Conservation (phyloP, 1,284 basidiomycete genomes). For the Cryptococcus jaspeensis region DNA sequence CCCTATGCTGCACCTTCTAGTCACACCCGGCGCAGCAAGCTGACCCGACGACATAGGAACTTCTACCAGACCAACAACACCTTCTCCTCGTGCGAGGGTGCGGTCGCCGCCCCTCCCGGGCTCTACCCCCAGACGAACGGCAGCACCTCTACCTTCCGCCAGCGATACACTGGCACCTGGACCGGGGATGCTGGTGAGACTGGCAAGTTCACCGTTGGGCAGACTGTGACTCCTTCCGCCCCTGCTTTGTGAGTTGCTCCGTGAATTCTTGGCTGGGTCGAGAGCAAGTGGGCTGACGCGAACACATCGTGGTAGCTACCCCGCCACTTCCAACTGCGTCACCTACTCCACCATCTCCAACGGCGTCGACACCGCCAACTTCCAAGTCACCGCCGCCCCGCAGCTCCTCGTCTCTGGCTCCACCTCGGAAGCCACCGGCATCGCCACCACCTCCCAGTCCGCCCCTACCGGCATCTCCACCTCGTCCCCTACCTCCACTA, state of each 20-base stretch:
- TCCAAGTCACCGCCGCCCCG: conserved; percentile 36
- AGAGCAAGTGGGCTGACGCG: not conserved
- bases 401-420: conserved; percentile 26
- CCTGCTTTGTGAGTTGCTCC: conserved; percentile 27
- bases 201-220: conserved; percentile 36
- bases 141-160: conserved; percentile 49
- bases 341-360: conserved; percentile 50
- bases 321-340: conserved; percentile 48
- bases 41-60: too few species aligned
- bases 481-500: conserved; percentile 8
- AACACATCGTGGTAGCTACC: conserved; percentile 23
- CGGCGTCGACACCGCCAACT: conserved; percentile 41
- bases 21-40: not conserved
- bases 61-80: conserved; percentile 43
- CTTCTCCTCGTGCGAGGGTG: conserved; percentile 52
- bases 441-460: conserved; percentile 28
- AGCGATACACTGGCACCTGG: conserved; percentile 51
- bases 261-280: too few species aligned
- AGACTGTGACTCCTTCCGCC: conserved; percentile 41
- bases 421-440: conserved; percentile 15
- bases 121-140: conserved; percentile 46
- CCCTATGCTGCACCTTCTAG: not conserved
- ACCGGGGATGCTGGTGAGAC: conserved; percentile 24
- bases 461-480: conserved; percentile 16
- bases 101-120: conserved; percentile 49